Percentiles rank a stretch among this genome's conserved stretches.
phyloP scores from a whole-genome alignment of 2,329 filamentous ascomycete genomes.

The Fusarium sacchari region DNA sequence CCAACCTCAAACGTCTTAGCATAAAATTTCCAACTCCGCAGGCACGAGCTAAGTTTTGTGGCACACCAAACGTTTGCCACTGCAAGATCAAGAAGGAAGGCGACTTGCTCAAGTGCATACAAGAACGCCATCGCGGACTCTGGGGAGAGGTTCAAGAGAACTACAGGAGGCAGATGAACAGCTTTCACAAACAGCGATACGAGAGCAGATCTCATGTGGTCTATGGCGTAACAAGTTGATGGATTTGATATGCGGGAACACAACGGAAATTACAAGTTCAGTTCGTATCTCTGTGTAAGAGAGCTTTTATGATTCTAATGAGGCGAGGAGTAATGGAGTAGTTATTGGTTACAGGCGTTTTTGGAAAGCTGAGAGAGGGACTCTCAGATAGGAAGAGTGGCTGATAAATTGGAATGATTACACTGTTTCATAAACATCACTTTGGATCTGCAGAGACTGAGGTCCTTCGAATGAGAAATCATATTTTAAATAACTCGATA shows the following conservation, averaged over 20 bases:
- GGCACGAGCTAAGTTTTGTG: conserved; percentile 41
- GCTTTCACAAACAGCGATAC: conserved; percentile 34
- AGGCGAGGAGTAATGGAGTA: not conserved
- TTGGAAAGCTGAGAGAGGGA: not conserved
- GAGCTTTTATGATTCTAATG: not conserved
- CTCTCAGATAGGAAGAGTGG: not conserved
- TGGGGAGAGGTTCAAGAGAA: conserved; percentile 46
- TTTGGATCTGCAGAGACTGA: too few relatives aligned
- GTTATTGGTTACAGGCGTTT: not conserved
- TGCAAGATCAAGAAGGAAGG: conserved; percentile 41
- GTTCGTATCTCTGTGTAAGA: not conserved
- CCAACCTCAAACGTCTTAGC: conserved; percentile 45
- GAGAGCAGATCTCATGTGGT: conserved; percentile 39
- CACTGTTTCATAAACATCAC: not conserved
- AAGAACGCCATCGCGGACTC: conserved; percentile 41
- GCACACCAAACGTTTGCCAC: conserved; percentile 43
- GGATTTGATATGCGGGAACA: not conserved
- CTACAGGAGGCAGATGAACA: conserved; percentile 40
- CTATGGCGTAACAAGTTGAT: conserved; percentile 26
- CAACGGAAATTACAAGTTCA: not conserved
- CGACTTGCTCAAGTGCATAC: conserved; percentile 41
- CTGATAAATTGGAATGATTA: not conserved
- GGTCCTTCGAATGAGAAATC: not conserved
- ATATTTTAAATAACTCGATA: not conserved
- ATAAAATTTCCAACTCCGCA: conserved; percentile 42